Base-by-base conservation (phyloP, 2,329 filamentous ascomycete genomes). In the Furcasterigmium furcatum region DNA sequence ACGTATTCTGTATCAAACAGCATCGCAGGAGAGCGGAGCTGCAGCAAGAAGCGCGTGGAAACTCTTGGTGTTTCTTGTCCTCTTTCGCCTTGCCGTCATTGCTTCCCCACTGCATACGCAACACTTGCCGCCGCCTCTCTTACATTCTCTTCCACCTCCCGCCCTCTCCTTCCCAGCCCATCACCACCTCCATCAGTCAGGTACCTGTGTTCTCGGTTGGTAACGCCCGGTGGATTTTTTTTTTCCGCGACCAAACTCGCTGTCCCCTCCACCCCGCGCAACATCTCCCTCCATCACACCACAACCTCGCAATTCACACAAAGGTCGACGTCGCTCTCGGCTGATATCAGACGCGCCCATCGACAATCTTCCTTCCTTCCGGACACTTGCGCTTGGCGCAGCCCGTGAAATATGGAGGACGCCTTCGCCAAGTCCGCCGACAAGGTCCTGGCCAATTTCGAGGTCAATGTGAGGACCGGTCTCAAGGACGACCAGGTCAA, bases 401-500 rank as follows among this genome's bases (percentile, higher is more conserved):
- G 27, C 48, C 13, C 30, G 8, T 16, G 9, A 16, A 36, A 5
- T 7, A 86, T 87, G 82, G 80, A 85, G 55, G 76, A 72, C 69
- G 82, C 83, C 53, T 86, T 80, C 58, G 71, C 78, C 53, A 74
- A 72, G 58, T 68, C 80, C 54, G 74, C 73, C 61, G 66, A 74
- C 58, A 70, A 80, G 64, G 79, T 86, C 55, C 71, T 87, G 58
- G 67, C 71, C 59, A 66, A 71, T 55, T 82, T 87, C 58, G 65
- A 68, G 13, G 82, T 84, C 45, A 70, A 82, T 52, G 68, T 73
- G 43, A 61, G 66, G 36, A 63, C 67, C 52, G 84, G 84, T 55
- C 68, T 87, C 57, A 76, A 67, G 12, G 75, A 83, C 54, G 62
- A 71, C n/a, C 81, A 85, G 63, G 77, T 86, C 45, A 55, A 63